phyloP scores from a whole-genome alignment of 2,329 filamentous ascomycete genomes.

The Bipolaris victoriae region DNA sequence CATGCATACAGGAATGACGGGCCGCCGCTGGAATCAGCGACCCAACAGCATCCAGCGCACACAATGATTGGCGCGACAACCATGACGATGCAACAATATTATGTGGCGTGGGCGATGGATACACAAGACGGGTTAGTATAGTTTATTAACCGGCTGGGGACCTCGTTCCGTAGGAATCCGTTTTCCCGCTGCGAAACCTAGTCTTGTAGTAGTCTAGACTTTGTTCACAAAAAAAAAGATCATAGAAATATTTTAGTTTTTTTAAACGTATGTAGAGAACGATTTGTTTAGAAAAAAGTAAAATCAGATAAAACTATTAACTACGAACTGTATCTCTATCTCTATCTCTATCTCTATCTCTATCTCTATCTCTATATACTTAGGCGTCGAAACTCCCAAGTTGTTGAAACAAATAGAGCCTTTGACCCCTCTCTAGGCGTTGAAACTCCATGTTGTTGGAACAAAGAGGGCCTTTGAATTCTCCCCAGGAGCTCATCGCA shows the following conservation, averaged over 20 bases:
- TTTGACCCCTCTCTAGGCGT: neutral
- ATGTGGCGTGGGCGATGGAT: neutral
- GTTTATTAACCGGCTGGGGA: neutral
- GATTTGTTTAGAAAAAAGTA: no score
- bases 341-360: no score
- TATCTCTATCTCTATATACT: no score
- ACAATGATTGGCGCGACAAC: slow-evolving; percentile 1
- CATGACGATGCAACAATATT: slow-evolving; percentile 8
- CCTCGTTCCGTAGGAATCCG: no score
- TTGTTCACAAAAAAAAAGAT: no score
- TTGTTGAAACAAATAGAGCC: neutral
- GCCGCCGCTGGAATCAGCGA: slow-evolving; percentile 1
- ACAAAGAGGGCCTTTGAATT: neutral
- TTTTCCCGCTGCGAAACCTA: no score
- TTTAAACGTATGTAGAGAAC: no score
- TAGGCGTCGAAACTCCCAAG: neutral
- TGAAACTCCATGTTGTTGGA: neutral
- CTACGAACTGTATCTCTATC: no score
- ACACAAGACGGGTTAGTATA: slow-evolving; percentile 1
- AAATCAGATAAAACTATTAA: no score
- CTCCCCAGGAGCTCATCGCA: neutral
- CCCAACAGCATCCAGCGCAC: neutral
- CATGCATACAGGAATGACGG: slow-evolving; percentile 11
- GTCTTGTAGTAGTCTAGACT: no score
- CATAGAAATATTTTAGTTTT: no score